Conservation (phyloP, 2,329 filamentous ascomycete genomes). For the Botryotinia convoluta region DNA sequence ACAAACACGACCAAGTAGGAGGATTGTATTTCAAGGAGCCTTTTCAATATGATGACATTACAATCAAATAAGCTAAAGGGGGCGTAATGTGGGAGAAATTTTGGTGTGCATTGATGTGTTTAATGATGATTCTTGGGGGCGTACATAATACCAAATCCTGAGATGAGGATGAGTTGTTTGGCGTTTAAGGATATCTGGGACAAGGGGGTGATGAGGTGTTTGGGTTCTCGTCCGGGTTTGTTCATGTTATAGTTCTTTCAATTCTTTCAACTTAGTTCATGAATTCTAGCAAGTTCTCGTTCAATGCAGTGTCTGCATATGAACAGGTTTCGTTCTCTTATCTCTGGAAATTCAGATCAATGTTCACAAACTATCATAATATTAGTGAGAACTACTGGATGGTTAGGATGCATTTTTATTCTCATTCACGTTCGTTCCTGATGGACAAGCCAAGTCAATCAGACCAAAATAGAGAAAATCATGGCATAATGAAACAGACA, state of each 20-base stretch:
- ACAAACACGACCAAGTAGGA: background rate
- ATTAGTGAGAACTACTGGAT: background rate
- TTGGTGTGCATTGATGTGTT: slow-evolving; percentile 2
- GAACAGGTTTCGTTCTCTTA: background rate
- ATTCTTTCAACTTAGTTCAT: background rate
- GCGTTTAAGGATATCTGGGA: background rate
- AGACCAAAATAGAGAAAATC: background rate
- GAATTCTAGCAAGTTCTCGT: slow-evolving; percentile 2
- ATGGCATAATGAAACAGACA: background rate
- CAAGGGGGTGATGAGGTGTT: background rate
- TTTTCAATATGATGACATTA: background rate
- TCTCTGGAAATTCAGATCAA: background rate
- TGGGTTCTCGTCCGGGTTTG: slow-evolving; percentile 1
- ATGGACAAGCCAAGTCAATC: background rate
- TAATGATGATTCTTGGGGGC: slow-evolving; percentile 14
- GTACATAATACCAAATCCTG: slow-evolving; percentile 14
- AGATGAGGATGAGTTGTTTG: slow-evolving; percentile 10
- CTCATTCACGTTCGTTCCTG: background rate
- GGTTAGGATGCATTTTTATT: background rate
- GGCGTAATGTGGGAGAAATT: background rate
- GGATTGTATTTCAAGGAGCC: background rate
- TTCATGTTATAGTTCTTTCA: slow-evolving; percentile 10
- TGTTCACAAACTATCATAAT: background rate
- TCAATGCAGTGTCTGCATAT: background rate
- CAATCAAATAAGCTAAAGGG: background rate